phyloP scores from a whole-genome alignment of 768 basidiomycete species.

The Suillus subalutaceus region DNA sequence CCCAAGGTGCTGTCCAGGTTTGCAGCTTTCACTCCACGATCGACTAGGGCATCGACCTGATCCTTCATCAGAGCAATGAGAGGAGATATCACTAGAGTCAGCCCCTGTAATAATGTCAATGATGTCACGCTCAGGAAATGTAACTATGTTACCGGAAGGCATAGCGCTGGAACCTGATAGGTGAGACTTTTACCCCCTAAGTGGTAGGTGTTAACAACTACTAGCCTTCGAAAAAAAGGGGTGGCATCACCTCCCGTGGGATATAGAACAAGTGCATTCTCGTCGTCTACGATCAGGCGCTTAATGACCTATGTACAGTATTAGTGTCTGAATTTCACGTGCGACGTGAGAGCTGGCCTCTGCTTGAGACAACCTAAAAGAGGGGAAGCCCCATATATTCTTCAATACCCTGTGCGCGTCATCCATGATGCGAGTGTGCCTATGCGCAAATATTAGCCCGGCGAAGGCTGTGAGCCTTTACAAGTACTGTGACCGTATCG shows the following conservation, averaged over 20 bases:
- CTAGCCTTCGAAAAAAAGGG: not conserved
- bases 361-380: conserved; percentile 43
- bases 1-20: conserved; percentile 43
- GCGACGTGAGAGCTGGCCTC: conserved; percentile 24
- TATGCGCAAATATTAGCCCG: not conserved
- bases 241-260: conserved; percentile 39
- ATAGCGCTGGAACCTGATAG: conserved; percentile 44
- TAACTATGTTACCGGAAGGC: conserved; percentile 31
- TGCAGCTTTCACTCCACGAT: conserved; percentile 40
- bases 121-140: not conserved
- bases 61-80: conserved; percentile 41
- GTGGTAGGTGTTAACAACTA: not conserved
- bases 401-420: conserved; percentile 33
- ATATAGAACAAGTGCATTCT: conserved; percentile 45
- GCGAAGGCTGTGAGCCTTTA: not conserved
- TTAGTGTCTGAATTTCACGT: not conserved
- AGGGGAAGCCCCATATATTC: conserved; percentile 38
- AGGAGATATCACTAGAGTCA: conserved; percentile 42
- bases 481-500: not conserved
- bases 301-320: conserved; percentile 34
- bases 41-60: conserved; percentile 39
- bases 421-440: conserved; percentile 32
- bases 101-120: conserved; percentile 16
- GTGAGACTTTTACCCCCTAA: conserved; percentile 42
- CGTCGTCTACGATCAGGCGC: conserved; percentile 40